Base-by-base conservation (phyloP, 2,329 filamentous ascomycete species). In the Alternaria alternata region DNA sequence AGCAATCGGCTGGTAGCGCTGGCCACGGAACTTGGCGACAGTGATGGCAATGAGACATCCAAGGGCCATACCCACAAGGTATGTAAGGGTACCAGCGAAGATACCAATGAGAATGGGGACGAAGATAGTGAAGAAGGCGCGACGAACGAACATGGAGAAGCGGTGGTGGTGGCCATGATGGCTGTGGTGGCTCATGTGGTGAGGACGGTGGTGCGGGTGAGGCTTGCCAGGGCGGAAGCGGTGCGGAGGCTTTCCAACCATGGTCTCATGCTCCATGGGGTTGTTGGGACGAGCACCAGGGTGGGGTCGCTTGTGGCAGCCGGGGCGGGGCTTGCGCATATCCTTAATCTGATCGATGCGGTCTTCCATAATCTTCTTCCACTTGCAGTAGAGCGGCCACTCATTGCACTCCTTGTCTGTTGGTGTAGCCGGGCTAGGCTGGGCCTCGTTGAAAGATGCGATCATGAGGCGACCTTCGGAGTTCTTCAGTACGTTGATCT, bases 21-120 rank as follows among this genome's bases (percentile, higher is more conserved):
- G 78, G 49, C 83, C 81, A 53, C 86, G 85, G 62, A 89, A 74
- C 62, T 83, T 78, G 63, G 86, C 85, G 81, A 87, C 87, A 26
- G 89, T 51, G 59, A 86, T 87, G 52, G 89, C 84, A 54, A 88
- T 81, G 54, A 89, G 68, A 51, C 86, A 88, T 63, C 89, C 89
- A 41, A 90, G 76, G 58, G 88, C 79, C 85, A 92, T 89, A 55
- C 88, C 89, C 47, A 92, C 74, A 41, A 91, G 75, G 77, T 89
- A 90, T 64, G 89, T 87, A 30, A 84, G 83, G 55, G 92, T 84
- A 71, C 90, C 91, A 44, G 89, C 88, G 24, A 87, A 83, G 64
- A 92, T 84, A 59, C 91, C 91, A 64, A 92, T 84, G 53, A 90
- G 79, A 54, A 92, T 82, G 2, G 91, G 90, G 39, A 92, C 81